Conservation (phyloP, 371 early-diverging fungal species). For the Lichtheimia ornata region DNA sequence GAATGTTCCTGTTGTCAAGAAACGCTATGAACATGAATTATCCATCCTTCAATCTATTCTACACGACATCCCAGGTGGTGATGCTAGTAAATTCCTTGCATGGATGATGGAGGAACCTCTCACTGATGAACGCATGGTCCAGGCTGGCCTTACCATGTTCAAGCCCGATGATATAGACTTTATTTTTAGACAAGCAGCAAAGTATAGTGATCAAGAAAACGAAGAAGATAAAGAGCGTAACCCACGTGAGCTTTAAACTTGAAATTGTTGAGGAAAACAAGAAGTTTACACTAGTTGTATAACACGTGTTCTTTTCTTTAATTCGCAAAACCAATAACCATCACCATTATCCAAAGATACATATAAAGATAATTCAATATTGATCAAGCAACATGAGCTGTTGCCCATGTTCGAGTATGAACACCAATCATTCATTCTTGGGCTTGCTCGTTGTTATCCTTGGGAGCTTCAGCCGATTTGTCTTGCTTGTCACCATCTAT, state of each 20-base stretch:
- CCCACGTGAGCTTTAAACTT: neutral
- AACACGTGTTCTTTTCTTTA: neutral
- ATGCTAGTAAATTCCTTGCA: constrained; percentile 23
- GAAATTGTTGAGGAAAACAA: neutral
- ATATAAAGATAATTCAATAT: neutral
- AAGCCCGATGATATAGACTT: constrained; percentile 35
- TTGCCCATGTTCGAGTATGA: neutral
- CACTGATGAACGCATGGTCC: constrained; percentile 1
- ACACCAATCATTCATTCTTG: neutral
- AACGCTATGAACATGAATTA: constrained; percentile 33
- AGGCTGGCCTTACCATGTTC: constrained; percentile 25
- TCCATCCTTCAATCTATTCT: constrained; percentile 12
- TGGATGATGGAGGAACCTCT: constrained; percentile 28
- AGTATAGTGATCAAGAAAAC: neutral
- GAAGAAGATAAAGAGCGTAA: constrained; percentile 6
- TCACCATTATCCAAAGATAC: neutral
- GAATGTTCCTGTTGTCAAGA: constrained; percentile 27
- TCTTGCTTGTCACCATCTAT: neutral
- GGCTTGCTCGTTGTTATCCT: neutral
- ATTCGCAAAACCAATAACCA: neutral
- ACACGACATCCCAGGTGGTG: constrained; percentile 22
- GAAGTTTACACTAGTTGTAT: neutral
- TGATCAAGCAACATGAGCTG: neutral
- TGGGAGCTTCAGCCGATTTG: neutral
- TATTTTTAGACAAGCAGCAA: constrained; percentile 28